Evolutionary conservation across 106 monocot genomes (phyloP), one percentile per base, ranked within the genome.

Genomic region (Hemerocallis citrina): DNA sequence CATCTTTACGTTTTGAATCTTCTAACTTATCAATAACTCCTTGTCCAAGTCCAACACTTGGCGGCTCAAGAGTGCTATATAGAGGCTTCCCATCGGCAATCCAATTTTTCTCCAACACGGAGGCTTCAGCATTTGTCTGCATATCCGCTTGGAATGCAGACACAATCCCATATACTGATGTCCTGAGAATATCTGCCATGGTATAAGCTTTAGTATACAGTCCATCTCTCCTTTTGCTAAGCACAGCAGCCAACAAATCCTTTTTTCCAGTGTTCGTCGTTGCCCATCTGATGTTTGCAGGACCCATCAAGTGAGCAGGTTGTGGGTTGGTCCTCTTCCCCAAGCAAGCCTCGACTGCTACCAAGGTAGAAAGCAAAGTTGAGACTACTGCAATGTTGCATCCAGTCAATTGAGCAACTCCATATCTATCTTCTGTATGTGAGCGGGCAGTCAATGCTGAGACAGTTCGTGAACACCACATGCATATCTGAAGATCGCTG

Each of bases 391-490:
- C 63, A 23, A 45, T 52, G 67, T 96, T 96, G 74, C 65, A 87
- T 43, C 87, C 68, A 40, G 78, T 87, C 32, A 91, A 78, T 64
- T 96, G 96, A 72, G 96, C 90, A 52, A 96, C 84, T 52, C 96
- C 96, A 66, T 75, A 96, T 12, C 96, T 70, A 68, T 96, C 96
- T 59, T 96, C 96, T 22, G 16, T 32, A 51, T 76, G 73, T 31
- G 96, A 96, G 3, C 77, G 77, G 27, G 90, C 78, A 13, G 90
- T 91, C 28, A 96, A 67, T 41, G 86, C 68, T 32, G 78, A 78
- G 16, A 70, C 52, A 25, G 86, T 73, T 56, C 90, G 73, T 28
- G 80, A 75, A 71, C 81, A 75, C 96, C 90, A 96, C 39, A 79
- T 62, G 43, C 66, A 90, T 60, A 96, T 11, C 96, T 96, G 77